Evolutionary conservation across 352 stramenopile genomes (phyloP), one percentile per base, ranked within the genome.

Genomic region (Phytophthora sp.): DNA sequence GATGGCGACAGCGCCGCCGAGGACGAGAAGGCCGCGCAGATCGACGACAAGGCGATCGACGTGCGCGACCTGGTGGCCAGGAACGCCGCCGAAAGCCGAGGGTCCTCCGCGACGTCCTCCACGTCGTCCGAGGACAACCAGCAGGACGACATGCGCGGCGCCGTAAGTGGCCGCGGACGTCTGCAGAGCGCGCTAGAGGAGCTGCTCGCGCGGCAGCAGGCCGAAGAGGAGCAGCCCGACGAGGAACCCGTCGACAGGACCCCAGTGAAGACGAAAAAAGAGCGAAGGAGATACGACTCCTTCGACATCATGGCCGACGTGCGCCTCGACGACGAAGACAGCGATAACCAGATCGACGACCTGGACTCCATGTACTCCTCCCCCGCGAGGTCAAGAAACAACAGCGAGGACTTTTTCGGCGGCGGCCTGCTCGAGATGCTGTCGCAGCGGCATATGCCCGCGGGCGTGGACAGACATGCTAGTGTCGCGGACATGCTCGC

Each of bases 21-120:
- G 15, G 53, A 49, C 12, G 65, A 72, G 52, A 66, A 82, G 48
- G 58, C 58, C 2, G 62, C 48, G 15, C 72, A 82, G 21, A 70
- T 69, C 8, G 79, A 80, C 53, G 60, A 83, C 50, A 88, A 89
- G 53, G 54, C 82, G 21, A 79, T 89, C 52, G 84, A 82, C 56
- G 80, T 89, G 9, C 66, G 71, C n/a, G 77, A 84, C 24, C 56
- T 89, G 2, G 62, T 88, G 23, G 60, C 62, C 15, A 43, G 66
- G n/a, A 80, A 78, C 32, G 45, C 54, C 12, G 39, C 57, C 26
- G 27, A 66, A 23, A 38, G 56, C 48, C 57, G 52, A 5, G 51
- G 27, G 6, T 69, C 67, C 6, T 69, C 57, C 3, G 35, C 52
- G 12, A 76, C 67, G 56, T 83, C 68, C 41, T 74, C 50, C 28